A percentile compares a stretch with the other conserved stretches of the same genome.
Conservation (phyloP, 352 stramenopile genomes). For the Globisporangium iwayamae region DNA sequence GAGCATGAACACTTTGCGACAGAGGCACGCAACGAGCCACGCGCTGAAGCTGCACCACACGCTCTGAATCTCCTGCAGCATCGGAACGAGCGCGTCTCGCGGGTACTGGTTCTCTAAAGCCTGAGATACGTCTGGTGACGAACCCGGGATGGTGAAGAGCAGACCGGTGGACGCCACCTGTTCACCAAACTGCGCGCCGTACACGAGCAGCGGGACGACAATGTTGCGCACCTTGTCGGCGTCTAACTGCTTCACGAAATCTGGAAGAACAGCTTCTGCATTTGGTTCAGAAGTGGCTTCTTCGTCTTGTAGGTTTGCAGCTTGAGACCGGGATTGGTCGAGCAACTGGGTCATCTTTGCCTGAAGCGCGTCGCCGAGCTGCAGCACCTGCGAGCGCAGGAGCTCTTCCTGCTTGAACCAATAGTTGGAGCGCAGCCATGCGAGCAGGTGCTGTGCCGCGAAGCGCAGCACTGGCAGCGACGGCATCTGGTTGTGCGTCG, state of each 20-base stretch:
- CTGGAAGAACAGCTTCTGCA: background rate
- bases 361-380: constrained; percentile 35
- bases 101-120: constrained; percentile 21
- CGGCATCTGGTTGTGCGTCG: constrained; percentile 92
- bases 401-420: constrained; percentile 75
- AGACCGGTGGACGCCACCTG: constrained; percentile 35
- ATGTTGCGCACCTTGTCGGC: constrained; percentile 51
- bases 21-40: constrained; percentile 45
- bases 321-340: background rate
- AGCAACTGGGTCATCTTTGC: constrained; percentile 21
- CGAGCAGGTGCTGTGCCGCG: constrained; percentile 79
- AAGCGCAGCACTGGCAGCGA: constrained; percentile 86
- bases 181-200: constrained; percentile 53
- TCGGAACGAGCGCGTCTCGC: constrained; percentile 28
- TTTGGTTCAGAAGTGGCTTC: background rate
- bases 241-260: constrained; percentile 28
- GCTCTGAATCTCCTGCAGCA: constrained; percentile 54
- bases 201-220: constrained; percentile 59
- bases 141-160: constrained; percentile 31
- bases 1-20: constrained; percentile 39
- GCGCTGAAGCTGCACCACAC: constrained; percentile 50
- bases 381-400: constrained; percentile 45
- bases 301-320: background rate
- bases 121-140: background rate
- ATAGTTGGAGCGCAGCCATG: constrained; percentile 87